Evolutionary conservation across 1,284 basidiomycete species (phyloP).

Genomic region (Microstroma glucosiphilum): DNA sequence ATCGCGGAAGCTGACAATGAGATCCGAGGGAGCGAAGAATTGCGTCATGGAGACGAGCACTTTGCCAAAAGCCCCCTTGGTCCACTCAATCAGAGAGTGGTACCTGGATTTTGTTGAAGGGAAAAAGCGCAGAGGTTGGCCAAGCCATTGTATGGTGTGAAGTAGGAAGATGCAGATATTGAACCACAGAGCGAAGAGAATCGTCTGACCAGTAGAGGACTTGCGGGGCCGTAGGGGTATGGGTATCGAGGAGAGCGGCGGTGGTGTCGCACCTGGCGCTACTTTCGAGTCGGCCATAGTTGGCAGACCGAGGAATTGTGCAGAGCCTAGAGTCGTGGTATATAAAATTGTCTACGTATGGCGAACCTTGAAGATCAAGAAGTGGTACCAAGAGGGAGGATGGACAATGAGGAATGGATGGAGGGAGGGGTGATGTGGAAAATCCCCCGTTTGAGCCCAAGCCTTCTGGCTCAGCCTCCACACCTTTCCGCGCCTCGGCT

Average conservation of each 20-base stretch:
- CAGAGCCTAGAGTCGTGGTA: neutral
- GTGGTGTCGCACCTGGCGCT: neutral
- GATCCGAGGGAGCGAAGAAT: conserved; percentile 37
- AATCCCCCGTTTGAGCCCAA: too few relatives aligned
- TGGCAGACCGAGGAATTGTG: neutral
- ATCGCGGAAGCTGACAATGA: conserved; percentile 34
- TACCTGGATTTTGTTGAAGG: conserved; percentile 20
- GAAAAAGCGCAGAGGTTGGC: conserved; percentile 26
- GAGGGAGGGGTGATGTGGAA: neutral
- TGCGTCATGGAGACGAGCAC: conserved; percentile 31
- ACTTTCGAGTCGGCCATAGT: neutral
- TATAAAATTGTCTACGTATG: too few relatives aligned
- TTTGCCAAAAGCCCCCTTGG: conserved; percentile 29
- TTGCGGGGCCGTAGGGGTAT: conserved; percentile 23
- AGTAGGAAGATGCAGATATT: conserved; percentile 29
- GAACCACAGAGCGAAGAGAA: conserved; percentile 31
- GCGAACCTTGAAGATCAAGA: neutral
- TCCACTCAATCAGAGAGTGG: conserved; percentile 25
- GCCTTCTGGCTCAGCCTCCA: too few relatives aligned
- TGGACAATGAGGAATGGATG: neutral
- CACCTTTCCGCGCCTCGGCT: too few relatives aligned
- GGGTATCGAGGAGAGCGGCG: conserved; percentile 16
- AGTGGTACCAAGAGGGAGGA: neutral
- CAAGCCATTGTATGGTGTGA: conserved; percentile 28
- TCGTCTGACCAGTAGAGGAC: conserved; percentile 21